Evolutionary conservation across 257 asterid genomes (phyloP).

Genomic region (Anisodus tanguticus): DNA sequence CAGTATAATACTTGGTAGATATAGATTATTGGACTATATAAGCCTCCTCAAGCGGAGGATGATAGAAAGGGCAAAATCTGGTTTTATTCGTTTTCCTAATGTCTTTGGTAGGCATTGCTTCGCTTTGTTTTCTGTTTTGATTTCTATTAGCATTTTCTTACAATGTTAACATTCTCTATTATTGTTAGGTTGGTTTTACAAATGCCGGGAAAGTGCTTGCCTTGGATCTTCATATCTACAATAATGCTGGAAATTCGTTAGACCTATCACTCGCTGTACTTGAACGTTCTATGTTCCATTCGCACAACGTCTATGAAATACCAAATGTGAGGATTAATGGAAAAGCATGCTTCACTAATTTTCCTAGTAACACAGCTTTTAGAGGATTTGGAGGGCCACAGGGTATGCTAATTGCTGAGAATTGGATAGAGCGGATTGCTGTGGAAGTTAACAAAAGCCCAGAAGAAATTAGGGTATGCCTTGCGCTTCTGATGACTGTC

Average conservation of each 20-base stretch:
- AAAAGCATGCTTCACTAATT: slow-evolving; percentile 86
- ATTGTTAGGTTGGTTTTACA: slow-evolving; percentile 80
- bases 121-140: slow-evolving; percentile 18
- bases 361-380: slow-evolving; percentile 96
- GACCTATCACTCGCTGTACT: slow-evolving; percentile 91
- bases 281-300: slow-evolving; percentile 96
- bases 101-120: background rate
- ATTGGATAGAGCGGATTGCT: slow-evolving; percentile 92
- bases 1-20: background rate
- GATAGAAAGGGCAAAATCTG: background rate
- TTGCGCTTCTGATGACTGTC: slow-evolving; percentile 24
- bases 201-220: slow-evolving; percentile 85
- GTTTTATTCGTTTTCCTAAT: background rate
- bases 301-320: slow-evolving; percentile 89
- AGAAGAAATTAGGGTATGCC: slow-evolving; percentile 82
- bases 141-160: slow-evolving; percentile 25
- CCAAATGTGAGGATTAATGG: slow-evolving; percentile 82
- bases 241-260: slow-evolving; percentile 89
- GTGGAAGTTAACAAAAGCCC: slow-evolving; percentile 81
- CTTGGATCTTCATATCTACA: slow-evolving; percentile 84
- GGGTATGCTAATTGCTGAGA: slow-evolving; percentile 94
- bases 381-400: slow-evolving; percentile 99
- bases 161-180: slow-evolving; percentile 1
- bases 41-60: background rate
- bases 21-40: background rate